Evolutionary conservation across 208 protist species (phyloP).

Genomic region (Acanthamoeba castellanii): DNA sequence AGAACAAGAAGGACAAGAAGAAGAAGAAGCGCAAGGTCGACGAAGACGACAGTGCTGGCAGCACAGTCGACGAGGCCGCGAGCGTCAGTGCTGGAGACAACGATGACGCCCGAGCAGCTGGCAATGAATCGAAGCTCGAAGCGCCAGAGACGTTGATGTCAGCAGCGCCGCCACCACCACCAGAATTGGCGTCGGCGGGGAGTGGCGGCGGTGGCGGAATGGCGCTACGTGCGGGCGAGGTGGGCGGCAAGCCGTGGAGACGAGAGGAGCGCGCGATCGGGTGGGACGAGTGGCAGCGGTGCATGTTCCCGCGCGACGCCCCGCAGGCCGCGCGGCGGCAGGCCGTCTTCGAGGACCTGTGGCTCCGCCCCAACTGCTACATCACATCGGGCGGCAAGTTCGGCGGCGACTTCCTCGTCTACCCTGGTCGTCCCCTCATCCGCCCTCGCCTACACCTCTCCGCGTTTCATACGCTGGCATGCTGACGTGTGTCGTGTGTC

Average conservation of each 20-base stretch:
- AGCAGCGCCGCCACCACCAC: background rate
- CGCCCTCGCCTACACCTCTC: background rate
- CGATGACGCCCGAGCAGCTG: too few species aligned
- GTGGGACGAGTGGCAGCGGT: slow-evolving; percentile 12
- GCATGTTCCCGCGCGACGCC: slow-evolving; percentile 21
- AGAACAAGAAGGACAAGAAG: background rate
- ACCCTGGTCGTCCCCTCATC: background rate
- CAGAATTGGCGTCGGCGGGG: background rate
- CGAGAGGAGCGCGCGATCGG: slow-evolving; percentile 46
- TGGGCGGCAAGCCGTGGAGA: background rate
- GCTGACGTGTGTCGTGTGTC: background rate
- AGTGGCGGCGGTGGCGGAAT: background rate
- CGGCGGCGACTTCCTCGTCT: slow-evolving; percentile 72
- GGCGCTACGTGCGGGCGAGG: background rate
- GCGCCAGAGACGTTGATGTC: background rate
- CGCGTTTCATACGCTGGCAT: background rate
- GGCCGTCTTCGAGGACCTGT: slow-evolving; percentile 55
- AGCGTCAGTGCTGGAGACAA: background rate
- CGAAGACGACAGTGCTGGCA: background rate
- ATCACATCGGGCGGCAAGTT: slow-evolving; percentile 60
- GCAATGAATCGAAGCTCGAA: background rate
- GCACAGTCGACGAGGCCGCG: background rate
- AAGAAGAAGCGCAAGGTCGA: background rate
- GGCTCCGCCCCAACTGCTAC: slow-evolving; percentile 14
- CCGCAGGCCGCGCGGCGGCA: background rate